A percentile compares a stretch with the other conserved stretches of the same genome.
phyloP scores from a whole-genome alignment of 805 yeast species.

The Yarrowia osloensis region DNA sequence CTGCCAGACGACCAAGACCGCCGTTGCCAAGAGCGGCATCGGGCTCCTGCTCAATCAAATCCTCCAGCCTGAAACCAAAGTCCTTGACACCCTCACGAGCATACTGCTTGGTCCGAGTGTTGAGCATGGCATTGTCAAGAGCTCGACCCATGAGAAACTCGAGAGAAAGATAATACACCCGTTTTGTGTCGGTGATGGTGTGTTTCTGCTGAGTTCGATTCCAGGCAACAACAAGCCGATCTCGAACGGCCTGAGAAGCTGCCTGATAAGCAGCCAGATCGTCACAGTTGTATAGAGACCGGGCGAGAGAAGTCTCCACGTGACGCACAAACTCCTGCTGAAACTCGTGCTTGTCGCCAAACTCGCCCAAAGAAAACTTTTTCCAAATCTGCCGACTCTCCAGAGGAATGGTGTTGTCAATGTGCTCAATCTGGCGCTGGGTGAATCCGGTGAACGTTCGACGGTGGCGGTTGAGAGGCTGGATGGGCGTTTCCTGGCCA shows the following conservation, averaged over 20 bases:
- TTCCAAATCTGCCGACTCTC: constrained; percentile 78
- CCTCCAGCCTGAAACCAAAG: constrained; percentile 86
- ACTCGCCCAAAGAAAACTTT: constrained; percentile 60
- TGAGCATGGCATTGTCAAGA: constrained; percentile 88
- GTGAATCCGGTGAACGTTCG: constrained; percentile 89
- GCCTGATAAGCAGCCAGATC: constrained; percentile 92
- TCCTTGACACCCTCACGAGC: constrained; percentile 61
- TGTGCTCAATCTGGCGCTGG: constrained; percentile 81
- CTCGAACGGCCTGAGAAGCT: constrained; percentile 74
- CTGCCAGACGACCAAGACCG: constrained; percentile 91
- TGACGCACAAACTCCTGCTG: constrained; percentile 73
- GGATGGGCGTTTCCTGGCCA: not conserved
- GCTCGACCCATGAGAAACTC: constrained; percentile 96
- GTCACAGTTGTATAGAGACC: constrained; percentile 90
- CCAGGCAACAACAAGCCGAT: constrained; percentile 82
- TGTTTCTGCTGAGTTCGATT: constrained; percentile 89
- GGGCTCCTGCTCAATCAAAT: constrained; percentile 79
- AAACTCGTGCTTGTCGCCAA: constrained; percentile 56
- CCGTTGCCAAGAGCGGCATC: constrained; percentile 97
- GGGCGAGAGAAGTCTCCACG: constrained; percentile 88
- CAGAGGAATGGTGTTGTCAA: constrained; percentile 79
- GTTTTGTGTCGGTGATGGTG: constrained; percentile 77
- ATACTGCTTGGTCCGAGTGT: constrained; percentile 65
- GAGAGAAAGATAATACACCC: constrained; percentile 82
- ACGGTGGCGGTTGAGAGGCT: constrained; percentile 37